Evolutionary conservation across 805 yeast species (phyloP).

Genomic region (Nadsonia fulvescens): DNA sequence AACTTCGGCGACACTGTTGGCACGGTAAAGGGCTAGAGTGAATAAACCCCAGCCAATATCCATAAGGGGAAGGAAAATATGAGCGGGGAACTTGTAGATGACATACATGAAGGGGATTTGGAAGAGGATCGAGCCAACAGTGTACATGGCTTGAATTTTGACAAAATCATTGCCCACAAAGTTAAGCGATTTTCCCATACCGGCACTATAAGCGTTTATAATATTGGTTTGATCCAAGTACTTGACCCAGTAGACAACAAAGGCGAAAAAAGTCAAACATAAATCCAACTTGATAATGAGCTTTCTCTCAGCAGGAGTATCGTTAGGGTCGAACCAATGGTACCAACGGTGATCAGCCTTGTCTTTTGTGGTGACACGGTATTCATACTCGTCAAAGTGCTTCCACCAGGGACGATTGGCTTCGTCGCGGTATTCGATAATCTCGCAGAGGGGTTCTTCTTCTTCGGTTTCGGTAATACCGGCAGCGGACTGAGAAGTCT

Average conservation of each 20-base stretch:
- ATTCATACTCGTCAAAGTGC: constrained; percentile 42
- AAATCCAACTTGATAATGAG: constrained; percentile 35
- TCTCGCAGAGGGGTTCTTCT: not conserved
- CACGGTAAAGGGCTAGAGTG: constrained; percentile 36
- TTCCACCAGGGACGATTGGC: constrained; percentile 21
- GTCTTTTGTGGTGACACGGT: constrained; percentile 20
- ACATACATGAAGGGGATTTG: constrained; percentile 43
- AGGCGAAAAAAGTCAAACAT: constrained; percentile 34
- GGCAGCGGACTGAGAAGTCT: not conserved
- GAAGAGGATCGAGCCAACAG: constrained; percentile 38
- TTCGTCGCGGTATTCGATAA: constrained; percentile 10
- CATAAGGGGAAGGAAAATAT: constrained; percentile 30
- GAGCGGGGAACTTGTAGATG: constrained; percentile 36
- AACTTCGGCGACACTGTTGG: constrained; percentile 29
- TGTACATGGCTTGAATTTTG: constrained; percentile 37
- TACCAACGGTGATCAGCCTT: constrained; percentile 27
- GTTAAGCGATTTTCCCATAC: constrained; percentile 34
- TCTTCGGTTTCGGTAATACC: constrained; percentile 1
- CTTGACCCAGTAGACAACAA: constrained; percentile 49
- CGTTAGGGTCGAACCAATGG: constrained; percentile 35
- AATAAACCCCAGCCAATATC: constrained; percentile 53
- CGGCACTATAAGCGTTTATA: constrained; percentile 46
- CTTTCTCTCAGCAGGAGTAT: constrained; percentile 28
- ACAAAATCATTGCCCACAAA: constrained; percentile 44
- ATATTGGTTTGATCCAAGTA: constrained; percentile 41